These are phyloP conservation scores for Cladophialophora immunda DNA, from an alignment of 2,329 filamentous ascomycete species.

Conservation along the genomic window DNA sequence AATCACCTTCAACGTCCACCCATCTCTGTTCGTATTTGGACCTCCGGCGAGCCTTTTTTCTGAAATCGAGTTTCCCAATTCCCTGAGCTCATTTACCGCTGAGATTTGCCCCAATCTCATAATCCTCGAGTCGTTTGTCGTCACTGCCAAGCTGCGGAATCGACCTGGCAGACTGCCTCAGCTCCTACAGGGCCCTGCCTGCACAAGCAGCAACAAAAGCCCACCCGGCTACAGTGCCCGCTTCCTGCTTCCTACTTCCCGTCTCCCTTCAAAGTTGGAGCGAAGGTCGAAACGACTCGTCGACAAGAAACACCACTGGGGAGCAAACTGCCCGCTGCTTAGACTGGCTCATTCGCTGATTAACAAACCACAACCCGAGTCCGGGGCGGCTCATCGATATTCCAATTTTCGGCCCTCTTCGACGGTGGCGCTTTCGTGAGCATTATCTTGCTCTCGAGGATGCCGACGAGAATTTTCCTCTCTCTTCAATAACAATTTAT, in stretches of 20 bases:
- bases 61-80: background rate
- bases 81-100: slow-evolving; percentile 12
- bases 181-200: slow-evolving; percentile 2
- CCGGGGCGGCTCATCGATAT: slow-evolving; percentile 24
- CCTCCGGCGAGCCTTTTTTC: background rate
- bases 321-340: slow-evolving; percentile 17
- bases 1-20: slow-evolving; percentile 2
- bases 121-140: slow-evolving; percentile 24
- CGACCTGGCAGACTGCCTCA: background rate
- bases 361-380: slow-evolving; percentile 18
- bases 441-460: slow-evolving; percentile 27
- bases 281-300: slow-evolving; percentile 1
- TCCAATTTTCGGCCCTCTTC: slow-evolving; percentile 22
- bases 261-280: slow-evolving; percentile 3
- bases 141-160: slow-evolving; percentile 22
- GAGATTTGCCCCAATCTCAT: slow-evolving; percentile 24
- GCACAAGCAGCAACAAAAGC: background rate
- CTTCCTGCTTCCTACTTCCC: slow-evolving; percentile 12
- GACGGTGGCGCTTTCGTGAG: slow-evolving; percentile 29
- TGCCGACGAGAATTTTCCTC: slow-evolving; percentile 19
- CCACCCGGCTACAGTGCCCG: slow-evolving; percentile 11
- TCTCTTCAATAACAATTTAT: slow-evolving; percentile 14
- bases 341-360: slow-evolving; percentile 27
- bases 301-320: too few relatives aligned
- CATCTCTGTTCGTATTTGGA: slow-evolving; percentile 1